Base-by-base conservation (phyloP, 108 stramenopile genomes). In the Pseudonitzschia pungens region DNA sequence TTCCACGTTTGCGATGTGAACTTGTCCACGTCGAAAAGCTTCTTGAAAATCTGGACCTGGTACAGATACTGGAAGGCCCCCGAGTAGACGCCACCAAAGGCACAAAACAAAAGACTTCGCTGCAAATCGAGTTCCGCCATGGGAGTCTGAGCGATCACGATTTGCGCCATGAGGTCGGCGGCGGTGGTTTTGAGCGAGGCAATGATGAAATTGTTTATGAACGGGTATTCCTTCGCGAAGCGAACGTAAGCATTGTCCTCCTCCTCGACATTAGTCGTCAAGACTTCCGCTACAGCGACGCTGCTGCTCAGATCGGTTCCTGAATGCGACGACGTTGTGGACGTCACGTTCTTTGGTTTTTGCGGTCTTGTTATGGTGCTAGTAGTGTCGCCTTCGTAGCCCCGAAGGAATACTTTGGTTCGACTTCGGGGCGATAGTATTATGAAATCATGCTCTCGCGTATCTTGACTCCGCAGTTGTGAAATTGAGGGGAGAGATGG, bases 41-140 rank as follows among this genome's bases (percentile, higher is more conserved):
- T 77, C 60, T 86, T 86, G 75, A 89, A 89, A 8, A 89, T 70
- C 32, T 89, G 78, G 9, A 89, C 88, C 76, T 89, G 88, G 62
- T 89, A 89, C 79, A 82, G 68, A 69, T 89, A 89, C 55, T 89
- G 88, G 73, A 89, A 89, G 41, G 78, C 88, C 24, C 87, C 87
- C 31, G 84, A 76, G 71, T 87, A 88, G 50, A 76, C 53, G 50
- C 73, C 83, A 31, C 86, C 86, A 69, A 84, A 87, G 11, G 73
- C 68, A 67, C 78, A 79, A 63, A 87, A 87, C 0, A 87, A 43
- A 14, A 87, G 74, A 26, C 71, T 59, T 24, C 86, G 74, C 70
- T 82, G 75, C 73, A 78, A 65, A 65, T 87, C 86, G 22, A 87
- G 63, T 27, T 75, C 78, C 4, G 59, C 53, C 11, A 81, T 16